Conservation (phyloP, 2,329 filamentous ascomycete species). For the Alternaria sp. region DNA sequence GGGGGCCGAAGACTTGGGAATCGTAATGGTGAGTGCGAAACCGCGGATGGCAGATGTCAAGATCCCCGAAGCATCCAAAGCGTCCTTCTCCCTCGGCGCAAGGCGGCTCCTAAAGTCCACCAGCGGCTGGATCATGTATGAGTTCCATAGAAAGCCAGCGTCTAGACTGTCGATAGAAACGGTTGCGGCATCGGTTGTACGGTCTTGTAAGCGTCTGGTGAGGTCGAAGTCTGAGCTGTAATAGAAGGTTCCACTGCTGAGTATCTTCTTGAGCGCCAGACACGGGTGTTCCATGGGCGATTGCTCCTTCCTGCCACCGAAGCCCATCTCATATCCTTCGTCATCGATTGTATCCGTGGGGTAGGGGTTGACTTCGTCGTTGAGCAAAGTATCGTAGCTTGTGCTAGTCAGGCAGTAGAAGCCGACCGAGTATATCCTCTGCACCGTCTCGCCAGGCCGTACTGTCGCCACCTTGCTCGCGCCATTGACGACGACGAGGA, state of each 20-base stretch:
- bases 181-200: conserved; percentile 76
- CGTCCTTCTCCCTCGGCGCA: conserved; percentile 73
- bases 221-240: conserved; percentile 99
- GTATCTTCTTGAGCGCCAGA: conserved; percentile 84
- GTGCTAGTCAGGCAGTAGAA: conserved; percentile 90
- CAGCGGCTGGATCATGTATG: conserved; percentile 94
- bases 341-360: conserved; percentile 60
- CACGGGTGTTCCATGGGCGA: conserved; percentile 83
- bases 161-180: conserved; percentile 95
- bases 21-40: conserved; percentile 84
- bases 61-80: conserved; percentile 85
- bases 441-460: conserved; percentile 85
- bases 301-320: conserved; percentile 68
- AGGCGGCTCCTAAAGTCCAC: conserved; percentile 87
- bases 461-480: conserved; percentile 80
- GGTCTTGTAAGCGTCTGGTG: conserved; percentile 89
- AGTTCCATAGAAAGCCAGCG: conserved; percentile 94
- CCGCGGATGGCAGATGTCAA: conserved; percentile 93
- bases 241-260: conserved; percentile 94
- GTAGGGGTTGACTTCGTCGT: conserved; percentile 64
- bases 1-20: conserved; percentile 78
- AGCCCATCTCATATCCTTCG: conserved; percentile 60
- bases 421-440: conserved; percentile 83
- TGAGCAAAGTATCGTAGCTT: conserved; percentile 79
- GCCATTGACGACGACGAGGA: conserved; percentile 85